phyloP scores from a whole-genome alignment of 1,284 basidiomycete species.

The Pisolithus thermaeus region DNA sequence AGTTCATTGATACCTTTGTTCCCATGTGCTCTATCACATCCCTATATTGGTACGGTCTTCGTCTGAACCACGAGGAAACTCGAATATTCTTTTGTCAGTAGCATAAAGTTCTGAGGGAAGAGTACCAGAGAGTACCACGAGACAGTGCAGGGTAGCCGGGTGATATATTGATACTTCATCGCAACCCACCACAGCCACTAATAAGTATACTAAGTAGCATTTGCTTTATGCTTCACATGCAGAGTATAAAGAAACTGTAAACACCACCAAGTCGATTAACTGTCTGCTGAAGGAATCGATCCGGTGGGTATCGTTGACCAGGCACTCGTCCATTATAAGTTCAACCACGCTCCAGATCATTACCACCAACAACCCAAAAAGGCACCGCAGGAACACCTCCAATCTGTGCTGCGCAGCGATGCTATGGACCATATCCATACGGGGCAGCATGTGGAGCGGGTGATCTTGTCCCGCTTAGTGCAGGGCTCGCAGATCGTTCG shows the following conservation, averaged over 20 bases:
- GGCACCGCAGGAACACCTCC: neutral
- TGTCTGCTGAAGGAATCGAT: constrained; percentile 8
- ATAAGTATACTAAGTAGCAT: neutral
- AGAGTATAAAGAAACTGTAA: neutral
- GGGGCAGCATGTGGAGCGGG: constrained; percentile 42
- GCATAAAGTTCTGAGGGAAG: no score
- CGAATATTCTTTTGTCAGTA: no score
- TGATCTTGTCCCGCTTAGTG: constrained; percentile 33
- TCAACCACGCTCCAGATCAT: constrained; percentile 8
- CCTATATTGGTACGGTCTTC: no score
- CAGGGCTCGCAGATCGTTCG: constrained; percentile 30
- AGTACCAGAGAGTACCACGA: no score
- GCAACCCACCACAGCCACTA: neutral
- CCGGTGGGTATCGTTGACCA: constrained; percentile 13
- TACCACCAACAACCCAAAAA: constrained; percentile 5
- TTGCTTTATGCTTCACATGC: neutral
- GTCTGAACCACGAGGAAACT: no score
- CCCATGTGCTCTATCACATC: neutral
- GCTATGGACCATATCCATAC: constrained; percentile 34
- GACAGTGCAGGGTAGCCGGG: neutral
- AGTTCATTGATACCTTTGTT: constrained; percentile 1
- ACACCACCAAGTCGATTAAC: constrained; percentile 18
- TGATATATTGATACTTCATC: neutral
- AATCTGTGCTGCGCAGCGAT: neutral
- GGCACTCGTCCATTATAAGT: constrained; percentile 9